A percentile compares a stretch with the other conserved stretches of the same genome.
phyloP scores from a whole-genome alignment of 495 filamentous ascomycete genomes.

The Aeminium ludgeri region DNA sequence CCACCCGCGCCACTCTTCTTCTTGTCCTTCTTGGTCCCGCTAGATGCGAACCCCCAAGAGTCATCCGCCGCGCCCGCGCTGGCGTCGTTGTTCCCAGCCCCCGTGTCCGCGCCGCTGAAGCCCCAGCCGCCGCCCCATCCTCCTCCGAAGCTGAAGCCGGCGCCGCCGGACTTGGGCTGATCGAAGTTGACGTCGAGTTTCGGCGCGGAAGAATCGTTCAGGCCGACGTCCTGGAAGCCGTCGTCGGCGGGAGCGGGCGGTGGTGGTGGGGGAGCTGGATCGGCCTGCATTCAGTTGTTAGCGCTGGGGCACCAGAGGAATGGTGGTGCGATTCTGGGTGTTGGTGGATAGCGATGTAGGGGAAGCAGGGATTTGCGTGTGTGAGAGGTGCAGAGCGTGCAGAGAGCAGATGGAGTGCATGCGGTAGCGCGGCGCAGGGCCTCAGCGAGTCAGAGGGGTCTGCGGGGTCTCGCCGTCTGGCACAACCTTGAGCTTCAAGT shows the following conservation, averaged over 20 bases:
- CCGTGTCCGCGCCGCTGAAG: constrained; percentile 13
- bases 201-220: constrained; percentile 15
- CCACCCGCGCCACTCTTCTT: constrained; percentile 9
- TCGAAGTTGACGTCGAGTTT: constrained; percentile 19
- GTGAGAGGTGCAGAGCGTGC: too few species aligned
- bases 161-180: too few species aligned
- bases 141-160: constrained; percentile 17
- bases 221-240: constrained; percentile 17
- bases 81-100: constrained; percentile 1
- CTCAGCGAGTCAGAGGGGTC: too few species aligned
- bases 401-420: too few species aligned
- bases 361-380: too few species aligned
- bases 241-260: constrained; percentile 11
- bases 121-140: constrained; percentile 19
- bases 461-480: too few species aligned
- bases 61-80: constrained; percentile 4
- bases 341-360: too few species aligned
- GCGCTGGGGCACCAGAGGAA: not conserved
- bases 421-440: too few species aligned
- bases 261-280: constrained; percentile 13
- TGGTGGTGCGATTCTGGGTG: too few species aligned
- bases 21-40: constrained; percentile 9
- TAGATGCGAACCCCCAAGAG: constrained; percentile 1
- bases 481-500: too few species aligned
- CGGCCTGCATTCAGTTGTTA: constrained; percentile 12